These are phyloP conservation scores for Tetrahymena thermophila DNA, from an alignment of 73 alveolate genomes.

Conservation along the genomic window DNA sequence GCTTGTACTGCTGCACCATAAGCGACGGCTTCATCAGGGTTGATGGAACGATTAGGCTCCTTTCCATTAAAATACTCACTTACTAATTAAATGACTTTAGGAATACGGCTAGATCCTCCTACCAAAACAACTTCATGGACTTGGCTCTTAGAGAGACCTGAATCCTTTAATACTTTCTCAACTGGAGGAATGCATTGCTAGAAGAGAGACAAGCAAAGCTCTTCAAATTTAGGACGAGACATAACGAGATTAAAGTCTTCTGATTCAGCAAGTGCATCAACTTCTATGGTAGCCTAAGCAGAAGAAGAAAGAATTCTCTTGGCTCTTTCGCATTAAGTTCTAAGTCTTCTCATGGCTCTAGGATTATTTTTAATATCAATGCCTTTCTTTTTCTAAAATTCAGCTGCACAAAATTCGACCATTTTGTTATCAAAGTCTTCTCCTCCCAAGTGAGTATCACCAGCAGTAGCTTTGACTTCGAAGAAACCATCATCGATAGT, in stretches of 20 bases:
- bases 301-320: conserved; percentile 95
- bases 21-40: conserved; percentile 99
- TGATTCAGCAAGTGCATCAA: conserved; percentile 93
- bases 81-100: conserved; percentile 92
- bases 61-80: conserved; percentile 97
- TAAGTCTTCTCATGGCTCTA: conserved; percentile 90
- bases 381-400: conserved; percentile 81
- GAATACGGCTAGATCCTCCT: conserved; percentile 99
- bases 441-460: conserved; percentile 98
- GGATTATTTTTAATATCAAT: conserved; percentile 78
- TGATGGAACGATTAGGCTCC: conserved; percentile 96
- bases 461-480: conserved; percentile 96
- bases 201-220: conserved; percentile 82
- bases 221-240: conserved; percentile 97
- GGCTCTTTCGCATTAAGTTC: conserved; percentile 96
- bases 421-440: conserved; percentile 97
- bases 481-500: conserved; percentile 96
- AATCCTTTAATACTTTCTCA: conserved; percentile 85
- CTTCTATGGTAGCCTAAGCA: conserved; percentile 81
- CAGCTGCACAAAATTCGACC: conserved; percentile 86
- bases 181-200: conserved; percentile 93
- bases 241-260: conserved; percentile 92
- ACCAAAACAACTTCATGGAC: conserved; percentile 61
- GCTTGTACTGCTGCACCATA: conserved; percentile 99
- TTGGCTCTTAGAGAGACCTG: conserved; percentile 76